A percentile compares a stretch with the other conserved stretches of the same genome.
These are phyloP conservation scores for Durusdinium trenchii DNA, from an alignment of 73 alveolate species.

Conservation along the genomic window DNA sequence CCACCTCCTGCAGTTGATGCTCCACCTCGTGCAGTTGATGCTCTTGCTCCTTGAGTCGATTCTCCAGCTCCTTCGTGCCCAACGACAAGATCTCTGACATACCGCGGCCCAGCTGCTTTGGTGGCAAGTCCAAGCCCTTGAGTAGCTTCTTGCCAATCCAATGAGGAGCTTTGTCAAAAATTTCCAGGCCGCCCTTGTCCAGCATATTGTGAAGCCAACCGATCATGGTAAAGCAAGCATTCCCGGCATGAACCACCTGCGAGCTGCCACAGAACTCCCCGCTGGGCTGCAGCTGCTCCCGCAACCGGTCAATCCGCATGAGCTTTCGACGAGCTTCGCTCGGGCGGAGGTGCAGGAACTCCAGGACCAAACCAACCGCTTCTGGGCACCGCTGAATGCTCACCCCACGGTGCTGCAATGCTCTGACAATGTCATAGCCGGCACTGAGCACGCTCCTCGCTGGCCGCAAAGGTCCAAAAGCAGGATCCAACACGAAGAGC, in stretches of 20 bases:
- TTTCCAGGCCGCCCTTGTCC: not conserved
- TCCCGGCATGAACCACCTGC: conserved; percentile 32
- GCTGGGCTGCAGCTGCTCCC: conserved; percentile 62
- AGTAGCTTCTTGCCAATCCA: not conserved
- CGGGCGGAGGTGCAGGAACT: conserved; percentile 15
- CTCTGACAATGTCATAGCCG: conserved; percentile 9
- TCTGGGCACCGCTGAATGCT: not conserved
- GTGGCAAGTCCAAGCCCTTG: conserved; percentile 25
- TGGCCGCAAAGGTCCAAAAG: not conserved
- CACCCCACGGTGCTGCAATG: not conserved
- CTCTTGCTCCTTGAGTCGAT: not conserved
- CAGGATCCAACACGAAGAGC: not conserved
- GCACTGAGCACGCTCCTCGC: not conserved
- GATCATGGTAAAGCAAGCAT: conserved; percentile 59
- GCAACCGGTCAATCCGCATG: not conserved
- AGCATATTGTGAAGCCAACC: conserved; percentile 47
- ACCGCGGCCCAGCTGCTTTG: conserved; percentile 4
- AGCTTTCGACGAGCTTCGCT: not conserved
- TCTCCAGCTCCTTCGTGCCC: not conserved
- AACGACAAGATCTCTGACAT: conserved; percentile 48
- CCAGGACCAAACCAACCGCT: not conserved
- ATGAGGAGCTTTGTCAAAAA: not conserved
- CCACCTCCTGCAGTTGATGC: too few species aligned
- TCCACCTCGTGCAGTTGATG: too few species aligned
- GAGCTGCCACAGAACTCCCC: conserved; percentile 54